Evolutionary conservation across 805 yeast genomes (phyloP).

Genomic region (Sugiyamaella smithiae): DNA sequence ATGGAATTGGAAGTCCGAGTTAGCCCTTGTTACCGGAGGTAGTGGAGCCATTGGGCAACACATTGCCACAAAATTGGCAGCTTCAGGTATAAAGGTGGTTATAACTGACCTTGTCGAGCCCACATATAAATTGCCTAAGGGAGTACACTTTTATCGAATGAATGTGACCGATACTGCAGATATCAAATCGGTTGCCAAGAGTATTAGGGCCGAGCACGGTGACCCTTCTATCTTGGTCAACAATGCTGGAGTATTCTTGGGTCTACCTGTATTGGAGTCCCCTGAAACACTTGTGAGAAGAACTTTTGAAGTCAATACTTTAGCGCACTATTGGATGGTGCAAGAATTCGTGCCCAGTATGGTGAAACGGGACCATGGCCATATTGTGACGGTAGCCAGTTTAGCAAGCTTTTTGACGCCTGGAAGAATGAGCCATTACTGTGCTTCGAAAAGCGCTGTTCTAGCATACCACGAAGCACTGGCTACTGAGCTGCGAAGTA

Average conservation of each 20-base stretch:
- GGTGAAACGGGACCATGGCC: conserved; percentile 56
- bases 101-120: conserved; percentile 8
- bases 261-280: conserved; percentile 53
- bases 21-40: conserved; percentile 9
- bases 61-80: neutral
- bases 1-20: conserved; percentile 4
- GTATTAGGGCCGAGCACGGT: conserved; percentile 42
- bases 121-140: neutral
- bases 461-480: conserved; percentile 70
- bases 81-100: conserved; percentile 4
- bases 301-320: conserved; percentile 57
- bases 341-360: conserved; percentile 67
- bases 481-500: conserved; percentile 57
- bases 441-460: conserved; percentile 73
- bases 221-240: conserved; percentile 61
- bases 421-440: conserved; percentile 59
- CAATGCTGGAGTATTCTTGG: conserved; percentile 70
- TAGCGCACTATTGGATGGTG: conserved; percentile 63
- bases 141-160: conserved; percentile 47
- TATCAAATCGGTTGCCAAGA: conserved; percentile 38
- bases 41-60: neutral
- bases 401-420: conserved; percentile 75
- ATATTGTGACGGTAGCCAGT: conserved; percentile 69
- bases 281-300: conserved; percentile 53
- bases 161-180: conserved; percentile 56